Conservation (phyloP, 1,139 yeast genomes). For the Suhomyces atakaporum region DNA sequence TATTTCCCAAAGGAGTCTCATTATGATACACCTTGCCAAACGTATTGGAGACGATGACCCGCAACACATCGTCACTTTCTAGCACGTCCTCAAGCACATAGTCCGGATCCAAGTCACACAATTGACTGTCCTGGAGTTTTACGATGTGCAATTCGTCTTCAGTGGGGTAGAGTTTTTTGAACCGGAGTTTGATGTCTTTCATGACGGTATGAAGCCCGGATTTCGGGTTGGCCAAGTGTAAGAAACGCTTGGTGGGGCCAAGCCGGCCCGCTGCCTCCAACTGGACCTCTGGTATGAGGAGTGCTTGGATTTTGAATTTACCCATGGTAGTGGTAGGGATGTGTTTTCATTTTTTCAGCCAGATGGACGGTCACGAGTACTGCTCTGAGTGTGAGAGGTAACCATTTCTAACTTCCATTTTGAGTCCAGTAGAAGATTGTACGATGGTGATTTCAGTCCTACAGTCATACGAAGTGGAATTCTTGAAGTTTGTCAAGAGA, state of each 20-base stretch:
- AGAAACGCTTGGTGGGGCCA: constrained; percentile 34
- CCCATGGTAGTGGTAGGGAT: constrained; percentile 17
- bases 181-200: constrained; percentile 52
- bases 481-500: no score
- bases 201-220: constrained; percentile 50
- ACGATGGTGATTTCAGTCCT: no score
- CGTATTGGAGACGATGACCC: constrained; percentile 50
- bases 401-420: no score
- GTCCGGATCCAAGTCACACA: constrained; percentile 79
- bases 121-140: constrained; percentile 61
- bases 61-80: constrained; percentile 52
- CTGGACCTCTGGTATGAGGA: constrained; percentile 34
- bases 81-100: constrained; percentile 65
- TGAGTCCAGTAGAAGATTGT: no score
- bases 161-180: constrained; percentile 62
- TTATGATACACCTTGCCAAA: constrained; percentile 9
- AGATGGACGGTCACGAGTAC: neutral
- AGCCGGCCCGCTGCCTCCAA: constrained; percentile 19
- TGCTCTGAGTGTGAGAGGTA: neutral
- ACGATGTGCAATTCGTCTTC: constrained; percentile 54
- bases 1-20: constrained; percentile 7
- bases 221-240: constrained; percentile 57
- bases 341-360: constrained; percentile 5
- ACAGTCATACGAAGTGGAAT: no score
- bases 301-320: constrained; percentile 41